Conservation (phyloP, 257 asterid species). For the Scutellaria baicalensis region DNA sequence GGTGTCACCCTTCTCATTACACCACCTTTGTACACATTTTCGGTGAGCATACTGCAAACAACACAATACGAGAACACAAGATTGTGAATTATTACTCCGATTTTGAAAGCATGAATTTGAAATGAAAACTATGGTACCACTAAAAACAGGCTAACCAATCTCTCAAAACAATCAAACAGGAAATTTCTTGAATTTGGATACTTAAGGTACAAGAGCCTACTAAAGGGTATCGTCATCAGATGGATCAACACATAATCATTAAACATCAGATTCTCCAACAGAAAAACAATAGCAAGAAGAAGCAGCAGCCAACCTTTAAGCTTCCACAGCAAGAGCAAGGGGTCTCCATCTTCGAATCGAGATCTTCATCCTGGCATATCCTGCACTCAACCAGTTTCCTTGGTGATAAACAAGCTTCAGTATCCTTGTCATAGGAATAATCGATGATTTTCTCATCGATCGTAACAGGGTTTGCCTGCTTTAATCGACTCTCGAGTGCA, state of each 20-base stretch:
- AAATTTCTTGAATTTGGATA: not conserved
- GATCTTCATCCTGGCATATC: slow-evolving; percentile 93
- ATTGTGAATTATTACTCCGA: not conserved
- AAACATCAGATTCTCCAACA: not conserved
- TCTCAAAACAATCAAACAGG: not conserved
- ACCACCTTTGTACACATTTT: slow-evolving; percentile 90
- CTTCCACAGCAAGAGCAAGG: slow-evolving; percentile 99
- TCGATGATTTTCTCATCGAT: slow-evolving; percentile 25
- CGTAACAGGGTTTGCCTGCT: slow-evolving; percentile 23
- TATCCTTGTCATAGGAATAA: slow-evolving; percentile 24
- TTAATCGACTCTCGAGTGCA: slow-evolving; percentile 63
- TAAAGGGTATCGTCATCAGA: too few relatives aligned
- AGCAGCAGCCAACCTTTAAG: slow-evolving; percentile 58
- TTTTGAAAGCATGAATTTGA: not conserved
- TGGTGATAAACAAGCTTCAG: slow-evolving; percentile 41
- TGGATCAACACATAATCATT: too few relatives aligned
- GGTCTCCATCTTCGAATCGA: slow-evolving; percentile 75
- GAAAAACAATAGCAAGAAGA: not conserved
- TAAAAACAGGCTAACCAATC: not conserved
- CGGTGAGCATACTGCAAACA: slow-evolving; percentile 90
- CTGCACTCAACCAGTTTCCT: slow-evolving; percentile 83
- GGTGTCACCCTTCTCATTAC: slow-evolving; percentile 97
- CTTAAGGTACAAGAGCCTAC: not conserved
- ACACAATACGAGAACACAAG: not conserved
- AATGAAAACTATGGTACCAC: not conserved